A percentile compares a stretch with the other conserved stretches of the same genome.
These are phyloP conservation scores for Solanum hybrid DNA, from an alignment of 305 asterid species.

Conservation along the genomic window DNA sequence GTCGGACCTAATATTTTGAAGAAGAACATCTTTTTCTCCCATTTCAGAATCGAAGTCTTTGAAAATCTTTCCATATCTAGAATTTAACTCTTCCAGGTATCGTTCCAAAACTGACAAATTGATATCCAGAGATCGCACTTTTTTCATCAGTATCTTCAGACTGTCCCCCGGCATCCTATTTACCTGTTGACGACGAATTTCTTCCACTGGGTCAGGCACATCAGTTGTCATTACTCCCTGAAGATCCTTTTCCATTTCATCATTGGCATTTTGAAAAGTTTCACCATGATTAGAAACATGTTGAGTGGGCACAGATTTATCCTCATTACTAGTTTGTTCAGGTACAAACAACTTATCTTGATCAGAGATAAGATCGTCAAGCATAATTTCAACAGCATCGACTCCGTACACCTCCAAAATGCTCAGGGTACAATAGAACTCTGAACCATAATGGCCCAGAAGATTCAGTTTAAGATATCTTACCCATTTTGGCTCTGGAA, in stretches of 20 bases:
- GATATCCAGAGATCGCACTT: slow-evolving; percentile 78
- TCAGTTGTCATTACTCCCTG: slow-evolving; percentile 26
- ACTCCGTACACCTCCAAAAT: slow-evolving; percentile 83
- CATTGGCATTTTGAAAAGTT: slow-evolving; percentile 28
- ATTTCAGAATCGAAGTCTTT: slow-evolving; percentile 55
- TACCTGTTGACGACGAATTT: slow-evolving; percentile 54
- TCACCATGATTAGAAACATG: slow-evolving; percentile 25
- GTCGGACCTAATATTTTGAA: slow-evolving; percentile 56
- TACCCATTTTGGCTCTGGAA: slow-evolving; percentile 88
- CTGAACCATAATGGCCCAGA: slow-evolving; percentile 76
- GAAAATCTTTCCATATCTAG: slow-evolving; percentile 57
- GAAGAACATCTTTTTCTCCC: slow-evolving; percentile 37
- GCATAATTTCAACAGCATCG: slow-evolving; percentile 96
- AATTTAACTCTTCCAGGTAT: slow-evolving; percentile 69
- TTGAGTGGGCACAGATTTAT: slow-evolving; percentile 30
- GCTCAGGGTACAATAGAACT: slow-evolving; percentile 87
- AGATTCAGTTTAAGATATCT: slow-evolving; percentile 70
- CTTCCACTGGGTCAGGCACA: slow-evolving; percentile 63
- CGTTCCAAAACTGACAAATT: slow-evolving; percentile 72
- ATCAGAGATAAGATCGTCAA: slow-evolving; percentile 66
- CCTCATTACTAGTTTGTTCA: slow-evolving; percentile 29
- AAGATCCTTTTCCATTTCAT: slow-evolving; percentile 30
- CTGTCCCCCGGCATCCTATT: slow-evolving; percentile 96
- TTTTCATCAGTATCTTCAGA: slow-evolving; percentile 82
- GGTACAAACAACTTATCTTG: slow-evolving; percentile 43